Evolutionary conservation across 768 basidiomycete genomes (phyloP).

Genomic region (Trametes sanguinea): DNA sequence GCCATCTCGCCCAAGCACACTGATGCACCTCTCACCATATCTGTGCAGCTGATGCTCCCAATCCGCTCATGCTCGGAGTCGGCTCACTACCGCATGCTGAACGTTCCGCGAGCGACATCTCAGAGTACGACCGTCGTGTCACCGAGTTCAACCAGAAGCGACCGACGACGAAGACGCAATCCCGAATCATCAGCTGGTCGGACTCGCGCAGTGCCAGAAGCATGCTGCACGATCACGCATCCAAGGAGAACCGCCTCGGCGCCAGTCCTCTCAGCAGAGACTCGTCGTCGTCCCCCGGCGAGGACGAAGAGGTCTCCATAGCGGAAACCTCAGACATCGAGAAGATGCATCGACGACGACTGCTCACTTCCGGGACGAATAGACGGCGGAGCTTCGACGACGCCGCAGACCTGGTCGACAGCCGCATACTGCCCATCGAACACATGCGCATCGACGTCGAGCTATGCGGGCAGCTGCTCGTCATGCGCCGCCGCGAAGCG

Average conservation of each 20-base stretch:
- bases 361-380: constrained; percentile 13
- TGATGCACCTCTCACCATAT: background rate
- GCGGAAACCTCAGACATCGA: constrained; percentile 8
- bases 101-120: constrained; percentile 31
- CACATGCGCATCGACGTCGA: constrained; percentile 80
- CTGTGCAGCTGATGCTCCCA: constrained; percentile 24
- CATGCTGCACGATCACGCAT: constrained; percentile 26
- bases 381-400: constrained; percentile 70
- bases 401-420: constrained; percentile 48
- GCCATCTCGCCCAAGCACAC: background rate
- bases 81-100: constrained; percentile 25
- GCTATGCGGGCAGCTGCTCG: constrained; percentile 70
- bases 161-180: constrained; percentile 41
- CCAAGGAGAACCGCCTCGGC: constrained; percentile 15
- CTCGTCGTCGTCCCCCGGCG: constrained; percentile 4
- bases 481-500: constrained; percentile 65
- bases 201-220: constrained; percentile 50
- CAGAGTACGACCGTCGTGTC: constrained; percentile 37
- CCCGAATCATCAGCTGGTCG: constrained; percentile 55
- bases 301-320: constrained; percentile 11
- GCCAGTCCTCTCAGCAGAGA: constrained; percentile 14
- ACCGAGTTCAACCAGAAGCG: constrained; percentile 45
- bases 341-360: constrained; percentile 8
- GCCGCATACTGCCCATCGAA: constrained; percentile 54
- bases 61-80: constrained; percentile 24